A percentile compares a stretch with the other conserved stretches of the same genome.
Conservation (phyloP, 2,329 filamentous ascomycete genomes). For the Botrytis sinoallii region DNA sequence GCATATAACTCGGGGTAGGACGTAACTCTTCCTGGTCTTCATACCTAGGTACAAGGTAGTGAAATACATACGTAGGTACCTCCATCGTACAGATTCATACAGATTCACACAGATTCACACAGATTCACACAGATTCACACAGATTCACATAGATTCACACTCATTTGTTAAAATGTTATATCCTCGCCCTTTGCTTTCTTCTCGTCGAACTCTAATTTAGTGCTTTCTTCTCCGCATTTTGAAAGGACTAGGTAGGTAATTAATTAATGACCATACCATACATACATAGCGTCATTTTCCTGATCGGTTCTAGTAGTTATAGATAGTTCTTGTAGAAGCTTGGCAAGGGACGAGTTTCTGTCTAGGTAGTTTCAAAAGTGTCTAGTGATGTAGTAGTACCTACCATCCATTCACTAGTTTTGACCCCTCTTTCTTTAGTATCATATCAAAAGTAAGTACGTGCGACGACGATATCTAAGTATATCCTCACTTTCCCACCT, state of each 20-base stretch:
- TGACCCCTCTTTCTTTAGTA: not conserved
- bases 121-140: too few relatives aligned
- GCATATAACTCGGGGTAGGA: constrained; percentile 1
- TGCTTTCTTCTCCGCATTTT: constrained; percentile 14
- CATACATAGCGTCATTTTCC: not conserved
- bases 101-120: too few relatives aligned
- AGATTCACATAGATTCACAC: not conserved
- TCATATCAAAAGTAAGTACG: not conserved
- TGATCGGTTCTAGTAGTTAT: not conserved
- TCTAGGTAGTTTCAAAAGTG: not conserved
- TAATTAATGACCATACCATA: too few relatives aligned
- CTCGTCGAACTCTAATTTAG: not conserved
- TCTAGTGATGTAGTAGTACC: not conserved
- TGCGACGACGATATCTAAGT: not conserved
- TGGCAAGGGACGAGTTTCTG: not conserved
- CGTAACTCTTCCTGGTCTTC: not conserved
- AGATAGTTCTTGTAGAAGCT: not conserved
- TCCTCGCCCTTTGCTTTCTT: not conserved
- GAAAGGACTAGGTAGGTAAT: not conserved
- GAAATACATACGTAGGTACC: not conserved
- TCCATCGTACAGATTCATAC: not conserved
- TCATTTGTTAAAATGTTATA: too few relatives aligned
- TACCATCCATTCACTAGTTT: not conserved
- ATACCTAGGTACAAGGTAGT: not conserved
- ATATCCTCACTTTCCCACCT: constrained; percentile 7